phyloP scores from a whole-genome alignment of 2,329 filamentous ascomycete species.

The Huntiella abstrusa region DNA sequence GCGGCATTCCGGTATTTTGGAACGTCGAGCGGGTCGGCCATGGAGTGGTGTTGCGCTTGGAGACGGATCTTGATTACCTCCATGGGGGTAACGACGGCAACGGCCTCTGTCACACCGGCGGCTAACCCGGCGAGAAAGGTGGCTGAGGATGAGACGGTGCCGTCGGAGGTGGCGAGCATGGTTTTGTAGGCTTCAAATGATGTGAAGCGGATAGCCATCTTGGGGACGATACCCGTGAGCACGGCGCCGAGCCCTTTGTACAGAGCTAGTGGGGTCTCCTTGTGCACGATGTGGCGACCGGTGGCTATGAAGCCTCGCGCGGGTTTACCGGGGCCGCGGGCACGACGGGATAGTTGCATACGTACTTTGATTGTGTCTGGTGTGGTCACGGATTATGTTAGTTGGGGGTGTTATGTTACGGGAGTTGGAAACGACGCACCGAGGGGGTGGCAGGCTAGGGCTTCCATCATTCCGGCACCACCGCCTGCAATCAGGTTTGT shows the following conservation, averaged over 20 bases:
- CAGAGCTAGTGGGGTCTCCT: slow-evolving; percentile 78
- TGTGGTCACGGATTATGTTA: background rate
- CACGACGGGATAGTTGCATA: slow-evolving; percentile 90
- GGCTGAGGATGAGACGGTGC: slow-evolving; percentile 46
- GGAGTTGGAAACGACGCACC: slow-evolving; percentile 30
- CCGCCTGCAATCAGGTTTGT: slow-evolving; percentile 91
- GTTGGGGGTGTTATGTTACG: slow-evolving; percentile 1
- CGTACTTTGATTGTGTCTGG: slow-evolving; percentile 94
- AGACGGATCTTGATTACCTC: slow-evolving; percentile 98
- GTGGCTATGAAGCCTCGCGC: slow-evolving; percentile 77
- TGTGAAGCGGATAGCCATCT: slow-evolving; percentile 98
- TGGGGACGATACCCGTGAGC: slow-evolving; percentile 86
- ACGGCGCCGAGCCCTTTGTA: slow-evolving; percentile 99
- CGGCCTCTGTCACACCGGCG: slow-evolving; percentile 89
- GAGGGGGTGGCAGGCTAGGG: slow-evolving; percentile 83
- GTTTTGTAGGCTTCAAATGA: slow-evolving; percentile 95
- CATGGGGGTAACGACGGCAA: slow-evolving; percentile 94
- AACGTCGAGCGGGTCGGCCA: slow-evolving; percentile 88
- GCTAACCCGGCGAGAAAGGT: slow-evolving; percentile 66
- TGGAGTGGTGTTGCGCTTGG: slow-evolving; percentile 93
- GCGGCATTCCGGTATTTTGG: slow-evolving; percentile 96
- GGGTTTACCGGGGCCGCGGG: slow-evolving; percentile 63
- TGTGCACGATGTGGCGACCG: slow-evolving; percentile 66
- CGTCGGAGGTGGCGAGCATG: slow-evolving; percentile 50
- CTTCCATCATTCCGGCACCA: slow-evolving; percentile 98